Percentiles rank a stretch among this genome's conserved stretches.
These are phyloP conservation scores for Solanum clarkiae DNA, from an alignment of 257 asterid species.

Conservation along the genomic window DNA sequence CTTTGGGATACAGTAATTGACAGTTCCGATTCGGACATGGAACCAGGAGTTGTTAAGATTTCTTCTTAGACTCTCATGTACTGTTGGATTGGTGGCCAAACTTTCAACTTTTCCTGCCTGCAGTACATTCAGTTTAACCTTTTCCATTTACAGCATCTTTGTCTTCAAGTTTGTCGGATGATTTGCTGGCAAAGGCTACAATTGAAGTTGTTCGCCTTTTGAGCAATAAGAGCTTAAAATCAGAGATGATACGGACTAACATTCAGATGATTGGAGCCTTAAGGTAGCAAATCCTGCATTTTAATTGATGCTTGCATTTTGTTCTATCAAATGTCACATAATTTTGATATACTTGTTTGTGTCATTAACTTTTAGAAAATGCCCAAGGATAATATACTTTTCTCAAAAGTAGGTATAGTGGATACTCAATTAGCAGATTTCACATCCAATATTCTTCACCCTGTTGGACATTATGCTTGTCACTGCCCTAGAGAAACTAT, in stretches of 20 bases:
- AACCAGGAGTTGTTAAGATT: neutral
- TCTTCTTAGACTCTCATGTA: neutral
- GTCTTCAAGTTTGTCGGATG: slow-evolving; percentile 97
- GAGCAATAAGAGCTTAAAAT: slow-evolving; percentile 45
- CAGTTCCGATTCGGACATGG: neutral
- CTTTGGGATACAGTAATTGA: neutral
- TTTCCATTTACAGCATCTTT: slow-evolving; percentile 60
- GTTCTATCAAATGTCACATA: neutral
- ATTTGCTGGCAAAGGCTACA: slow-evolving; percentile 83
- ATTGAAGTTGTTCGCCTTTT: slow-evolving; percentile 67
- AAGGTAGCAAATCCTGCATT: slow-evolving; percentile 35
- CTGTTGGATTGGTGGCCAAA: neutral
- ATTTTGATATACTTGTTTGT: neutral
- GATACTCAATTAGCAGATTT: neutral
- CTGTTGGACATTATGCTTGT: neutral
- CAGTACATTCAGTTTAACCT: neutral
- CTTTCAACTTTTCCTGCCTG: neutral
- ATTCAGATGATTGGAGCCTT: slow-evolving; percentile 98
- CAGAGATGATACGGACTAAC: slow-evolving; percentile 86
- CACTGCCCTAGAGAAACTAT: neutral
- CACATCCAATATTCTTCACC: neutral
- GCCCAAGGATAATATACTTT: neutral
- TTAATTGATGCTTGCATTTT: neutral
- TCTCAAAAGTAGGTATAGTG: neutral
- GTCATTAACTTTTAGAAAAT: neutral